phyloP scores from a whole-genome alignment of 139 green algal genomes.

The Cymbomonas tetramitiformis region DNA sequence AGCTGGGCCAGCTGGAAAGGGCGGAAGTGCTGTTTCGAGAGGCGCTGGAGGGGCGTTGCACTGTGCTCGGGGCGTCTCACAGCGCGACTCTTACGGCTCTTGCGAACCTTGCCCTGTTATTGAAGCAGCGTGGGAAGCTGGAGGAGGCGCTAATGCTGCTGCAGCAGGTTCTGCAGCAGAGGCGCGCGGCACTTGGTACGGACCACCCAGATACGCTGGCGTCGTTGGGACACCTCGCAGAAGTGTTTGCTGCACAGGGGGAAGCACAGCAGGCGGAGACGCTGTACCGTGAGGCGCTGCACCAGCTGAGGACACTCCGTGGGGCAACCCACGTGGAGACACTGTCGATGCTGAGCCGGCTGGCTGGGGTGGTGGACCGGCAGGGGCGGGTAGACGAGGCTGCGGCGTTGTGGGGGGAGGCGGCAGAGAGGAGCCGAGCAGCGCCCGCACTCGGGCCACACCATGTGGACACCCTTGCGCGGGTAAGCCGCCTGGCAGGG shows the following conservation, averaged over 20 bases:
- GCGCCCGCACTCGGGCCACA: background rate
- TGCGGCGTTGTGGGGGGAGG: background rate
- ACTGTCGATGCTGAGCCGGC: conserved; percentile 6
- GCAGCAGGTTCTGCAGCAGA: background rate
- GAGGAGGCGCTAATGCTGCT: conserved; percentile 2
- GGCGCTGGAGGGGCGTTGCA: background rate
- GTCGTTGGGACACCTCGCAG: conserved; percentile 14
- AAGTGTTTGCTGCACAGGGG: background rate
- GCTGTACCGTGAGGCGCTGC: conserved; percentile 2
- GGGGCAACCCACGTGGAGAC: background rate
- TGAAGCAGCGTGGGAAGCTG: background rate
- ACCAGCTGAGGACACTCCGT: background rate
- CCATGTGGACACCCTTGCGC: background rate
- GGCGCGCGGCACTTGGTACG: background rate
- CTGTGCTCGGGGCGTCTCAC: background rate
- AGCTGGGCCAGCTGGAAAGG: background rate
- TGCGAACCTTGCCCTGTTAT: conserved; percentile 11
- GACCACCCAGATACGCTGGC: background rate
- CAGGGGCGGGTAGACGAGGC: background rate
- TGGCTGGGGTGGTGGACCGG: conserved; percentile 3
- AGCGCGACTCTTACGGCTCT: conserved; percentile 1
- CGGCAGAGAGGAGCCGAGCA: background rate
- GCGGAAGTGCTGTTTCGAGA: conserved; percentile 1
- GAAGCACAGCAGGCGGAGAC: background rate
- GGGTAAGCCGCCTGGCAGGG: conserved; percentile 13